Evolutionary conservation across 768 basidiomycete species (phyloP).

Genomic region (Suillus occidentalis): DNA sequence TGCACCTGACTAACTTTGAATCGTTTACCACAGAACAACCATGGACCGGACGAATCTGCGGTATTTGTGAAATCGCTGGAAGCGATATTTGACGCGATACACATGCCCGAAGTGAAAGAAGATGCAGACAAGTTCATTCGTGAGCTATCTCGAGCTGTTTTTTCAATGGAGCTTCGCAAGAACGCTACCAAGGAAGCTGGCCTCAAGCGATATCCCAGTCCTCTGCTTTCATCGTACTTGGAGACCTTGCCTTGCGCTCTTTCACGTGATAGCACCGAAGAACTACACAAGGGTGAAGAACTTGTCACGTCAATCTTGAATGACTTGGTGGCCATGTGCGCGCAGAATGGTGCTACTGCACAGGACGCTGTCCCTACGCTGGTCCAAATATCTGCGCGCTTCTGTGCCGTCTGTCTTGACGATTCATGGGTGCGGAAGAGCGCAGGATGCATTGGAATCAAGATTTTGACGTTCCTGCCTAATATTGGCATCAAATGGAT

Average conservation of each 20-base stretch:
- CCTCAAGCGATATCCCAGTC: slow-evolving; percentile 53
- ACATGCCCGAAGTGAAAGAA: slow-evolving; percentile 65
- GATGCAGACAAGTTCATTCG: slow-evolving; percentile 71
- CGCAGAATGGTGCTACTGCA: slow-evolving; percentile 43
- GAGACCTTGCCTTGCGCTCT: slow-evolving; percentile 79
- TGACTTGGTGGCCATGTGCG: slow-evolving; percentile 61
- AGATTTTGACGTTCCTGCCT: slow-evolving; percentile 71
- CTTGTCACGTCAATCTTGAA: slow-evolving; percentile 63
- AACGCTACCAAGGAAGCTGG: slow-evolving; percentile 53
- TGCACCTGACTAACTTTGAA: not conserved
- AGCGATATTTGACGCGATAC: slow-evolving; percentile 75
- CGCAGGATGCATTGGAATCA: slow-evolving; percentile 86
- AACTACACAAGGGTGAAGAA: slow-evolving; percentile 57
- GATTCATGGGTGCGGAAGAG: slow-evolving; percentile 88
- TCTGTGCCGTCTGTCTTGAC: slow-evolving; percentile 85
- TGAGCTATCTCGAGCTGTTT: slow-evolving; percentile 68
- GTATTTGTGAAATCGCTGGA: slow-evolving; percentile 70
- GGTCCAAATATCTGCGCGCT: slow-evolving; percentile 80
- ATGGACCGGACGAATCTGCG: slow-evolving; percentile 70
- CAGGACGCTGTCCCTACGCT: slow-evolving; percentile 67
- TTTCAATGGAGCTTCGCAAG: slow-evolving; percentile 71
- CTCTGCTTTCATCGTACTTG: slow-evolving; percentile 68
- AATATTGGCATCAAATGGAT: slow-evolving; percentile 78
- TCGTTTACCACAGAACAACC: slow-evolving; percentile 52
- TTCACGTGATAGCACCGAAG: slow-evolving; percentile 61